Conservation (phyloP, 495 filamentous ascomycete genomes). For the Halenospora varia region DNA sequence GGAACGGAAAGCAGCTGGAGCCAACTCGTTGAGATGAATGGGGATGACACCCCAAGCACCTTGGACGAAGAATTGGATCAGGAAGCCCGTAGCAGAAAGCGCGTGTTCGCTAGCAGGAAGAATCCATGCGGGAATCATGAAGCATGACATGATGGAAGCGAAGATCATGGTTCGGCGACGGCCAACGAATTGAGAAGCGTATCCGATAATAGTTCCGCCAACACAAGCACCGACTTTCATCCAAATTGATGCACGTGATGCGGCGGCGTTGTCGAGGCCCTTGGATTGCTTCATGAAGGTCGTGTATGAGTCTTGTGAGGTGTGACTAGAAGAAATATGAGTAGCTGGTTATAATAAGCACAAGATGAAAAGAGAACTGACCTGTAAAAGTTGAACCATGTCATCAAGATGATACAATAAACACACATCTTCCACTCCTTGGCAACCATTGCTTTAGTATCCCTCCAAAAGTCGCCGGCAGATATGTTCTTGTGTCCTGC, state of each 20-base stretch:
- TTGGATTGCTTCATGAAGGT: constrained; percentile 71
- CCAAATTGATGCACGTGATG: constrained; percentile 61
- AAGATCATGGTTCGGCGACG: constrained; percentile 63
- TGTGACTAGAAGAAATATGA: constrained; percentile 6
- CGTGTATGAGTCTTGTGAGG: constrained; percentile 58
- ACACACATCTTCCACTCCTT: constrained; percentile 68
- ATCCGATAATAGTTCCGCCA: constrained; percentile 69
- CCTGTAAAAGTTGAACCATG: constrained; percentile 47
- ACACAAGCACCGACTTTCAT: constrained; percentile 67
- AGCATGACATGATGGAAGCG: constrained; percentile 49
- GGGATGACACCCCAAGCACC: constrained; percentile 77
- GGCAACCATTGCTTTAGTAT: constrained; percentile 56
- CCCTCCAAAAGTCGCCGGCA: constrained; percentile 54
- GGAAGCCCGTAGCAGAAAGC: constrained; percentile 65
- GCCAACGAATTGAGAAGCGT: constrained; percentile 66
- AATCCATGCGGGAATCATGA: constrained; percentile 69
- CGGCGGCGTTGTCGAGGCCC: constrained; percentile 51
- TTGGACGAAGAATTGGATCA: constrained; percentile 75
- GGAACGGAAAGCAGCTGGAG: constrained; percentile 70
- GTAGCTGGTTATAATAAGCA: not conserved
- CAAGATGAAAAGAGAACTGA: not conserved
- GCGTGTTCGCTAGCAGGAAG: constrained; percentile 51
- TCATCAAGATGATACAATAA: constrained; percentile 71
- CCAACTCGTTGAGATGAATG: constrained; percentile 75
- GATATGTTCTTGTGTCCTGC: constrained; percentile 43